These are phyloP conservation scores for Nicotiana undulata DNA, from an alignment of 257 asterid species.

Conservation along the genomic window DNA sequence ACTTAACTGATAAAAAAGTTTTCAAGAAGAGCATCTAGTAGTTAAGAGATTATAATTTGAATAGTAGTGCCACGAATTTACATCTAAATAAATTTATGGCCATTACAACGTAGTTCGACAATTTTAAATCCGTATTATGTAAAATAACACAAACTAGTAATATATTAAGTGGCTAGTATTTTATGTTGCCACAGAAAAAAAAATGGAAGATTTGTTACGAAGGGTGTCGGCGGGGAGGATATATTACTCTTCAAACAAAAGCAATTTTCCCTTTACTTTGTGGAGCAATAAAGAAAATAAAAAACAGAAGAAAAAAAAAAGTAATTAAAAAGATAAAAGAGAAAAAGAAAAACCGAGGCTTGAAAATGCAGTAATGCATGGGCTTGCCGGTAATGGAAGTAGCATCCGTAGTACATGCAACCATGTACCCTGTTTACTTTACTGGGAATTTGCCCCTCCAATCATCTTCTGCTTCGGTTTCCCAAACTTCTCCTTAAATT, in stretches of 20 bases:
- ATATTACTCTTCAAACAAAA: slow-evolving; percentile 3
- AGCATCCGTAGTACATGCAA: slow-evolving; percentile 14
- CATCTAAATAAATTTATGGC: no score
- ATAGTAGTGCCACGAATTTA: no score
- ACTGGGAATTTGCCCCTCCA: neutral
- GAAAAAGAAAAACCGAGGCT: neutral
- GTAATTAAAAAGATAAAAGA: neutral
- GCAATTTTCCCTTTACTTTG: neutral
- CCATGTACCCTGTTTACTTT: neutral
- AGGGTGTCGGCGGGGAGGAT: slow-evolving; percentile 4
- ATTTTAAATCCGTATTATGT: neutral
- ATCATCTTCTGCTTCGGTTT: neutral
- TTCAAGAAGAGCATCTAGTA: no score
- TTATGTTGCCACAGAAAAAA: neutral
- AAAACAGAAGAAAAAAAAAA: neutral
- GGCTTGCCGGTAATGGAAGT: slow-evolving; percentile 10
- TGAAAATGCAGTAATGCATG: slow-evolving; percentile 7
- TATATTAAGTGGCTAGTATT: neutral
- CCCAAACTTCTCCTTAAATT: neutral
- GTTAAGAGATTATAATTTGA: no score
- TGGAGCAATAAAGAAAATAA: neutral
- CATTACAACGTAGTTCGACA: no score
- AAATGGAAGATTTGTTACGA: neutral
- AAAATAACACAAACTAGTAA: neutral
- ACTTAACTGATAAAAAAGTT: no score